Percentiles rank a stretch among this genome's conserved stretches.
Evolutionary conservation across 805 yeast genomes (phyloP).

Genomic region (Cyberlindnera nakhonratchasimensis): DNA sequence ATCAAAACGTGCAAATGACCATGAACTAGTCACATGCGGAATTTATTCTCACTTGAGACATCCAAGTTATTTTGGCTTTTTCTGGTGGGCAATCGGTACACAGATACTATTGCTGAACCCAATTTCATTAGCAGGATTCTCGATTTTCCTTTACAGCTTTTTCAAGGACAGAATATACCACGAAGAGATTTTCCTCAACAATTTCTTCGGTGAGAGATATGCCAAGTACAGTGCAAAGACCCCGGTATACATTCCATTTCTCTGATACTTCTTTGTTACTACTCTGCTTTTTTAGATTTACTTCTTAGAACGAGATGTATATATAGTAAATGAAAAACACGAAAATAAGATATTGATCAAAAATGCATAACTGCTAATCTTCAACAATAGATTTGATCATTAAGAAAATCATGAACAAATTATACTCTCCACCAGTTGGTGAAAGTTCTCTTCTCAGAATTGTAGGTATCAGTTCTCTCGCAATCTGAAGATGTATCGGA

Average conservation of each 20-base stretch:
- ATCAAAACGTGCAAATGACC: constrained; percentile 47
- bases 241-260: constrained; percentile 56
- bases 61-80: constrained; percentile 90
- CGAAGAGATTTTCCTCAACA: constrained; percentile 65
- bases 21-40: constrained; percentile 69
- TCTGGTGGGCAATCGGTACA: constrained; percentile 89
- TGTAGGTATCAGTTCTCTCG: neutral
- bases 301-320: too few species aligned
- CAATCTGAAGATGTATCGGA: neutral
- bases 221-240: constrained; percentile 45
- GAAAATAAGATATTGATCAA: too few species aligned
- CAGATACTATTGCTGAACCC: constrained; percentile 72
- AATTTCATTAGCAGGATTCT: constrained; percentile 51
- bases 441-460: constrained; percentile 20
- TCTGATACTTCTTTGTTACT: neutral
- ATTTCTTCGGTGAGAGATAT: constrained; percentile 74
- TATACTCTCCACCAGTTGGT: constrained; percentile 19
- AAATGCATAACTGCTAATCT: too few species aligned
- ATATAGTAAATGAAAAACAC: too few species aligned
- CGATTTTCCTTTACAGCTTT: constrained; percentile 59
- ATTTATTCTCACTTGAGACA: constrained; percentile 69
- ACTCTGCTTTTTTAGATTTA: too few species aligned
- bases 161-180: constrained; percentile 61
- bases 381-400: too few species aligned
- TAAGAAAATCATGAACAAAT: neutral